Conservation (phyloP, 2,329 filamentous ascomycete species). For the Fusarium marasasianum region DNA sequence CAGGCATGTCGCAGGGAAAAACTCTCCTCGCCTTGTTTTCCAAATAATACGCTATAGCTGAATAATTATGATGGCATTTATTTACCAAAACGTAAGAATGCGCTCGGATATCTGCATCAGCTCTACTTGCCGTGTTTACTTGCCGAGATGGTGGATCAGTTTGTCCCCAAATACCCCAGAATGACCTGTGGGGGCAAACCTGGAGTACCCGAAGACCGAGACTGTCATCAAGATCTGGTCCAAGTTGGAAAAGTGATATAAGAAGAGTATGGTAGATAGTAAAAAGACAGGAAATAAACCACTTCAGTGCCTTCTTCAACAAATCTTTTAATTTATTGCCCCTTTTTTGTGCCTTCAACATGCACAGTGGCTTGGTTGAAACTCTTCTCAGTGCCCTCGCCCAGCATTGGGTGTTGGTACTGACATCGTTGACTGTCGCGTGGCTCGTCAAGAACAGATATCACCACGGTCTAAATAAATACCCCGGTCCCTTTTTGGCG, state of each 20-base stretch:
- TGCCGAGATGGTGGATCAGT: constrained; percentile 29
- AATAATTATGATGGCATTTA: constrained; percentile 1
- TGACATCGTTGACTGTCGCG: background rate
- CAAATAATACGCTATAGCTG: accelerated
- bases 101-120: background rate
- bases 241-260: constrained; percentile 27
- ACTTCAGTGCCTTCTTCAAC: constrained; percentile 1
- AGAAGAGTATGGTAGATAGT: background rate
- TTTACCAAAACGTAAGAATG: accelerated
- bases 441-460: constrained; percentile 44
- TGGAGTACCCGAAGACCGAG: constrained; percentile 24
- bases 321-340: background rate
- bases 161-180: constrained; percentile 28
- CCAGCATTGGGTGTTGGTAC: constrained; percentile 34
- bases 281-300: background rate
- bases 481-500: constrained; percentile 77
- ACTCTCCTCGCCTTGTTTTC: constrained; percentile 18
- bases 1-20: constrained; percentile 13
- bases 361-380: constrained; percentile 37
- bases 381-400: constrained; percentile 24
- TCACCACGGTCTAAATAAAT: constrained; percentile 70
- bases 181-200: constrained; percentile 13
- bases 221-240: constrained; percentile 5
- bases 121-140: constrained; percentile 19
- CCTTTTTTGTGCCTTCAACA: constrained; percentile 27